Conservation (phyloP, 73 alveolate species). For the Paramecium biaurelia region DNA sequence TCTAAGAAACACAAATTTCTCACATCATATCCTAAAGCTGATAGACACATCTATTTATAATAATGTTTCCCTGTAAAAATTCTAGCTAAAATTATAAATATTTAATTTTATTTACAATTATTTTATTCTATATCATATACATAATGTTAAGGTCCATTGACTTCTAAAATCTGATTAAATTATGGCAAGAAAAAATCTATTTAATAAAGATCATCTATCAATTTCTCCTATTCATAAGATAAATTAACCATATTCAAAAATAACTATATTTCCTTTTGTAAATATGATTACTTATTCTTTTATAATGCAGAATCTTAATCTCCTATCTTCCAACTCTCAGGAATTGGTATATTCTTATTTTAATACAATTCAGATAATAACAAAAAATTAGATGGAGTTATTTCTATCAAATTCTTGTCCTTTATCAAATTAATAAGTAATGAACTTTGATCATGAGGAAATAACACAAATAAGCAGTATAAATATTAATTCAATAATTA, state of each 20-base stretch:
- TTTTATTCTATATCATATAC: slow-evolving; percentile 25
- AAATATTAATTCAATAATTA: background rate
- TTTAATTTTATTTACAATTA: background rate
- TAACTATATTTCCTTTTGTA: slow-evolving; percentile 1
- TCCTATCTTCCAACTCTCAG: background rate
- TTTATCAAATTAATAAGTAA: background rate
- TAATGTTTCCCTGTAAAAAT: slow-evolving; percentile 35
- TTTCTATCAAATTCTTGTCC: background rate
- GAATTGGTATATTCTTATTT: background rate
- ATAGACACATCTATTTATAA: background rate
- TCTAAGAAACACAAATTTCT: background rate
- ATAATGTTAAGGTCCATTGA: slow-evolving; percentile 48
- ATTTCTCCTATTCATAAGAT: background rate
- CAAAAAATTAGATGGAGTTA: background rate
- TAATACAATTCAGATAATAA: background rate
- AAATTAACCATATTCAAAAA: slow-evolving; percentile 29
- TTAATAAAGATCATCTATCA: background rate
- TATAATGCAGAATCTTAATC: background rate
- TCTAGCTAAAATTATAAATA: background rate
- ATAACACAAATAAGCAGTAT: background rate
- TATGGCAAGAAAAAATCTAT: background rate
- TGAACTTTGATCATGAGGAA: slow-evolving; percentile 22
- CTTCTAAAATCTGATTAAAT: slow-evolving; percentile 5
- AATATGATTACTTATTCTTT: background rate
- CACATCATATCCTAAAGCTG: slow-evolving; percentile 23